These are phyloP conservation scores for Aspergillus floridensis DNA, from an alignment of 2,329 filamentous ascomycete genomes.

Conservation along the genomic window DNA sequence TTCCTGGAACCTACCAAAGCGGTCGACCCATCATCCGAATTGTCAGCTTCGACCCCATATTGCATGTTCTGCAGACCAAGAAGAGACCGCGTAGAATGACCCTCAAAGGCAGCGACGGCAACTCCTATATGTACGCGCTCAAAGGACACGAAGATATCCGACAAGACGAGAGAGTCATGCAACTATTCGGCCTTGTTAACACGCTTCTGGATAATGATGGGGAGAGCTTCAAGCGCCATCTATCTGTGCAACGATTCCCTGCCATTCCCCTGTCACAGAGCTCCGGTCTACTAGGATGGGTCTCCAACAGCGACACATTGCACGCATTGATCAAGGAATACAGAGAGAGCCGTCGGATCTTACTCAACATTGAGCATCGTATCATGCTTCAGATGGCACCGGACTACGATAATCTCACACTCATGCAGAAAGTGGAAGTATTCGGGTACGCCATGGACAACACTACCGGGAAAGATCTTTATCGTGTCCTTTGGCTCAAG, in stretches of 20 bases:
- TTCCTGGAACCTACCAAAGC: slow-evolving; percentile 92
- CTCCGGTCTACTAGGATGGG: slow-evolving; percentile 92
- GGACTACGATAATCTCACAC: slow-evolving; percentile 95
- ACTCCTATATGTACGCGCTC: slow-evolving; percentile 80
- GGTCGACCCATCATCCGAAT: slow-evolving; percentile 78
- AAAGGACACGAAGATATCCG: slow-evolving; percentile 99
- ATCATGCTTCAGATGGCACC: slow-evolving; percentile 99
- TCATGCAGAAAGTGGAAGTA: slow-evolving; percentile 99
- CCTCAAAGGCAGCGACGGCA: slow-evolving; percentile 84
- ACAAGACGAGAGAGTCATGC: slow-evolving; percentile 99
- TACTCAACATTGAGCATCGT: slow-evolving; percentile 97
- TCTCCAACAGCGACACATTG: slow-evolving; percentile 94
- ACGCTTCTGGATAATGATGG: slow-evolving; percentile 90
- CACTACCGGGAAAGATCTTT: slow-evolving; percentile 96
- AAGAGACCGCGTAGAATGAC: slow-evolving; percentile 89
- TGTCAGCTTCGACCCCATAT: slow-evolving; percentile 81
- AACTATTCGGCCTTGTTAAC: slow-evolving; percentile 96
- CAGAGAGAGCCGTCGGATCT: slow-evolving; percentile 91
- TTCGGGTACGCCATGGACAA: slow-evolving; percentile 99
- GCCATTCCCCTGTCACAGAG: slow-evolving; percentile 97
- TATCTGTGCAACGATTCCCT: slow-evolving; percentile 93
- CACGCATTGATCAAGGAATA: slow-evolving; percentile 97
- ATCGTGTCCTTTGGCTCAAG: slow-evolving; percentile 97
- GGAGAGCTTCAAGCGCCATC: slow-evolving; percentile 93
- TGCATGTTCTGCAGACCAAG: slow-evolving; percentile 93